Base-by-base conservation (phyloP, 805 yeast species). In the Tetrapisispora fleetii region DNA sequence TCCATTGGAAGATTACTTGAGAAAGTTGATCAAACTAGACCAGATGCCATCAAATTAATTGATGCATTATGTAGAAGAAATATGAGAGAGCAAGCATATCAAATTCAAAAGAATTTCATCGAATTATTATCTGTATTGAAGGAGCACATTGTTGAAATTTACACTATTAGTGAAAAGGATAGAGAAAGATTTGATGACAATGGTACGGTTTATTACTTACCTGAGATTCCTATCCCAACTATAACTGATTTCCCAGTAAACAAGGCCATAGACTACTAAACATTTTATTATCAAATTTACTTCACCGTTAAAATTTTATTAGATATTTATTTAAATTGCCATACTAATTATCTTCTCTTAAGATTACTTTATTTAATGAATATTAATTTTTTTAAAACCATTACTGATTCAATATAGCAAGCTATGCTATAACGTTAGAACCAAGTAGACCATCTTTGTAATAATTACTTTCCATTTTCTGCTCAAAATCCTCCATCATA, bases 1-100 rank as follows among this genome's bases (percentile, higher is more conserved):
- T 90, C 97, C 3, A 80, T 87, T 50, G 93, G 95, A 4, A 80
- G 99, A 62, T 74, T 93, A 63, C 67, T 88, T 33, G 97, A 88
- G 48, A 78, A 99, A 57, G 67, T 93, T 50, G 77, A 79, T 41
- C 80, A 77, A 54, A 84, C 95, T 0, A 77, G 78, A 55, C 72
- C 79, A 0, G 99, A 93, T 58, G 90, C 93, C 2, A 58, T 76
- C 19, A 75, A 76, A 52, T 73, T 93, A 52, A 77, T 89, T 37
- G 91, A 84, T 54, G 91, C 83, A 0, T 72, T 93, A 52, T 62
- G 85, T 24, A 79, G 96, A 64, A 76, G 95, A 59, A 63, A 67
- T 35, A 83, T 76, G 79, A 72, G 78, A 52, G 85, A 82, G 53
- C 93, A 89, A 64, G 97, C 97, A 0, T 75, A 80, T 51, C 85